Evolutionary conservation across 495 filamentous ascomycete species (phyloP), one percentile per base, ranked within the genome.

Genomic region (Penicillium soppii): DNA sequence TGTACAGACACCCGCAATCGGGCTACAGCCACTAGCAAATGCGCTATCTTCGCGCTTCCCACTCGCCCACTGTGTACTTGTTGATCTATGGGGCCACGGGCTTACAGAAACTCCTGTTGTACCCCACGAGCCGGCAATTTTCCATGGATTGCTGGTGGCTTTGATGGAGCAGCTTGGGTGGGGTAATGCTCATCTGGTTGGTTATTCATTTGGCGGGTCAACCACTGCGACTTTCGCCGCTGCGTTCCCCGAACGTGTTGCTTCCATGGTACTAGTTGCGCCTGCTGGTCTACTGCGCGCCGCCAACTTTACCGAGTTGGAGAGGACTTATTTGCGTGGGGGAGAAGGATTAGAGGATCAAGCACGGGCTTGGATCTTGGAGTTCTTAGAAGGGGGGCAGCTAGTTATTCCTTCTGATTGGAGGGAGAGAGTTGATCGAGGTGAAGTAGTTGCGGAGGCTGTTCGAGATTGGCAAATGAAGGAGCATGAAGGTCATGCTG

Each of bases 361-460:
- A 36, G 70, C 67, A 32, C 44, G 50, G 39, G 56, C 52, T n/a
- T 70, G 63, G 64, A 57, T 74, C 16, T 29, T 72, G 13, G 54
- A 63, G 23, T 67, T 57, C 7, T 58, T 73, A 13, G 72, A 72
- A 43, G 71, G 72, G 1, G 72, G 72, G 0, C 15, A 58, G 4
- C 53, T 70, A 22, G 50, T 63, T 32, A 67, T 76, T 20, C 73
- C 72, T 17, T 16, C 43, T 12, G 70, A 71, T 49, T 78, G 75
- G 75, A 54, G 65, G 56, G 69, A 76, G 56, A 70, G 68, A 22
- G 66, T 76, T 27, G 46, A 9, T 13, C 51, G 61, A 13, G 70
- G 72, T 12, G 71, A 74, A 26, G 59, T 77, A 6, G 76, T 78
- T 29, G 66, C 70, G 0, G 66, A 75, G 53, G 75, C 75, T 12